phyloP scores from a whole-genome alignment of 257 asterid genomes.

The Marsdenia floribunda region DNA sequence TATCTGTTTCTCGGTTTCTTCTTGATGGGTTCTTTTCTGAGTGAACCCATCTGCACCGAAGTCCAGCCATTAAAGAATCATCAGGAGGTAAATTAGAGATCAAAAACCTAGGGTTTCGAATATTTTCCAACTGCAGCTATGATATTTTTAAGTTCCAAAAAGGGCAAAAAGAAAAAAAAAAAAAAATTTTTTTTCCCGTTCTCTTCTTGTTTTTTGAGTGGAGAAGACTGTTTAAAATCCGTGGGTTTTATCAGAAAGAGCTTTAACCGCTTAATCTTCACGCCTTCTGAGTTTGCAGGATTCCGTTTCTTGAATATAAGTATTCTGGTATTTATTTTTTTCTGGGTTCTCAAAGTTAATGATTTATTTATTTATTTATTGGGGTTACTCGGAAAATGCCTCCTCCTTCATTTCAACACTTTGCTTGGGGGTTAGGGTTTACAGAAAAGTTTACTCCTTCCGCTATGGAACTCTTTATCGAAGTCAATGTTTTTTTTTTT shows the following conservation, averaged over 20 bases:
- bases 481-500: not conserved
- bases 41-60: not conserved
- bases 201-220: not conserved
- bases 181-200: not conserved
- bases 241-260: not conserved
- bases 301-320: not conserved
- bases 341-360: not conserved
- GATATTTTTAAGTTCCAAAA: not conserved
- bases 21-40: not conserved
- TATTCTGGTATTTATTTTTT: not conserved
- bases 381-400: not conserved
- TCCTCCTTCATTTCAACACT: not conserved
- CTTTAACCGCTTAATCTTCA: not conserved
- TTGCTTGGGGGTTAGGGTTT: slow-evolving; percentile 26
- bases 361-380: not conserved
- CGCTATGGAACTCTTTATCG: not conserved
- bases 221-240: not conserved
- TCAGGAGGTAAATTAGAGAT: not conserved
- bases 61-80: not conserved
- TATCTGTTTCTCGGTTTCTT: not conserved
- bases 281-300: not conserved
- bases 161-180: not conserved
- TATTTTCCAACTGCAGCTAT: not conserved
- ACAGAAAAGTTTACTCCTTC: slow-evolving; percentile 10
- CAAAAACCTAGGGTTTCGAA: slow-evolving; percentile 14